Evolutionary conservation across 306 rosid species (phyloP).

Genomic region (Glycine tomentella): DNA sequence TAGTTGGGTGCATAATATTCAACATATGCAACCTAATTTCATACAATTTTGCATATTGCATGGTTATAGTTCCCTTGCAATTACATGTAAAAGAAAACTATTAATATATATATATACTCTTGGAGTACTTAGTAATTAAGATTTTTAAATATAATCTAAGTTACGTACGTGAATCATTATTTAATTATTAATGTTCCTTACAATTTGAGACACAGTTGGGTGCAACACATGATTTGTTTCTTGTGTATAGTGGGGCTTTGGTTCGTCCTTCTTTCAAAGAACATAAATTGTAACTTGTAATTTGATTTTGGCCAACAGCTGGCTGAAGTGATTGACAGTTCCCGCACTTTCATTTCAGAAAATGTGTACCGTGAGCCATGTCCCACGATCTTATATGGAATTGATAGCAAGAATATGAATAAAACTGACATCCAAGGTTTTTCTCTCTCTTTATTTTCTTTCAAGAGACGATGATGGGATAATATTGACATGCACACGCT

Average conservation of each 20-base stretch:
- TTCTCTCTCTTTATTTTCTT: not conserved
- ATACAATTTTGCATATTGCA: not conserved
- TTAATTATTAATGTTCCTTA: not conserved
- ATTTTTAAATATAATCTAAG: not conserved
- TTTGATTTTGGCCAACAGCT: constrained; percentile 36
- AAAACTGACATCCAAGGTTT: constrained; percentile 11
- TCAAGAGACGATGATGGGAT: constrained; percentile 4
- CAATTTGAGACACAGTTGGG: constrained; percentile 2
- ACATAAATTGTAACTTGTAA: not conserved
- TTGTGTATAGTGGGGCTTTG: constrained; percentile 4
- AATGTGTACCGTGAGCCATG: constrained; percentile 15
- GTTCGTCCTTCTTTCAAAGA: not conserved
- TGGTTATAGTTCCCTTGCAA: not conserved
- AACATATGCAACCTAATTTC: not conserved
- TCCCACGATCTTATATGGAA: not conserved
- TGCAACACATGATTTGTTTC: constrained; percentile 24
- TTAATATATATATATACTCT: not conserved
- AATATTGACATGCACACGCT: not conserved
- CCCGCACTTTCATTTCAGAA: constrained; percentile 1
- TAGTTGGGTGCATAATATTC: not conserved
- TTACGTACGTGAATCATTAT: not conserved
- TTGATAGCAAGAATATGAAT: constrained; percentile 18
- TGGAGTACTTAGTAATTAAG: not conserved
- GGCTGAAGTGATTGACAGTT: constrained; percentile 33
- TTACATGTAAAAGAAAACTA: not conserved